phyloP scores from a whole-genome alignment of 2,329 filamentous ascomycete species.

The Calonectria henricotiae region DNA sequence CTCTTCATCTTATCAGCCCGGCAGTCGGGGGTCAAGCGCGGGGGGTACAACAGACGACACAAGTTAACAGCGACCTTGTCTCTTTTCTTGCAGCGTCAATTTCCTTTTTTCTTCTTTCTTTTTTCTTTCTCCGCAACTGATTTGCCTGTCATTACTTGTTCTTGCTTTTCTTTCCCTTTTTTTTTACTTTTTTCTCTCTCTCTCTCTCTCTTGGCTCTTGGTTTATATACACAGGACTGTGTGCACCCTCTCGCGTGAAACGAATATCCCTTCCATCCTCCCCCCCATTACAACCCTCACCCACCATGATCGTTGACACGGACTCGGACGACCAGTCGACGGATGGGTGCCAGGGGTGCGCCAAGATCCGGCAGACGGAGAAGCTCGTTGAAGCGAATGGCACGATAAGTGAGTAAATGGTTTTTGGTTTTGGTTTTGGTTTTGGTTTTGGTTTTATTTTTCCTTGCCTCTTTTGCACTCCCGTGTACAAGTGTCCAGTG shows the following conservation, averaged over 20 bases:
- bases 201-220: neutral
- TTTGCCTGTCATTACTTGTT: slow-evolving; percentile 5
- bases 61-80: slow-evolving; percentile 7
- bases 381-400: slow-evolving; percentile 35
- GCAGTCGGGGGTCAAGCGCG: slow-evolving; percentile 8
- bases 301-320: slow-evolving; percentile 20
- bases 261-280: neutral
- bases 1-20: slow-evolving; percentile 18
- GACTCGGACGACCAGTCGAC: slow-evolving; percentile 16
- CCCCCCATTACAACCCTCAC: neutral
- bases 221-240: slow-evolving; percentile 14
- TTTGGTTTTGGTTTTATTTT: neutral
- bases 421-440: neutral
- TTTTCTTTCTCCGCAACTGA: neutral
- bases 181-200: neutral
- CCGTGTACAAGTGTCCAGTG: neutral
- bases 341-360: slow-evolving; percentile 46
- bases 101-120: slow-evolving; percentile 2
- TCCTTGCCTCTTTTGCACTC: neutral
- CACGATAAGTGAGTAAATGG: slow-evolving; percentile 17
- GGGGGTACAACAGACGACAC: slow-evolving; percentile 3
- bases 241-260: slow-evolving; percentile 1
- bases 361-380: slow-evolving; percentile 48
- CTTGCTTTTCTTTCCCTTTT: neutral
- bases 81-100: slow-evolving; percentile 15